These are phyloP conservation scores for Pythium folliculosum DNA, from an alignment of 352 stramenopile genomes.

Conservation along the genomic window DNA sequence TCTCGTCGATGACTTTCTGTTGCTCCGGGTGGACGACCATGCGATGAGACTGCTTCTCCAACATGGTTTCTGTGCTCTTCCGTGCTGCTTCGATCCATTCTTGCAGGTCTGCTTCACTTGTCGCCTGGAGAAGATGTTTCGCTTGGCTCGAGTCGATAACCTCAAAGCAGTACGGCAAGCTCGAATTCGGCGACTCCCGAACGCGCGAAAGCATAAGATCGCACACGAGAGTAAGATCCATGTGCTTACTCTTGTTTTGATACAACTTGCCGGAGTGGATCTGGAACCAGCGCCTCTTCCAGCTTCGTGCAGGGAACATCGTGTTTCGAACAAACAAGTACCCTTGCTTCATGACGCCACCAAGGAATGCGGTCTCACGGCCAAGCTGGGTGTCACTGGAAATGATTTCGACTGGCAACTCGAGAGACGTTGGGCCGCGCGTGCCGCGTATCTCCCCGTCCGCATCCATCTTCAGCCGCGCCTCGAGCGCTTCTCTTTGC, in stretches of 20 bases:
- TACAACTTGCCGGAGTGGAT: conserved; percentile 88
- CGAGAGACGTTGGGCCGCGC: conserved; percentile 39
- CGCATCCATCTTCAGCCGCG: conserved; percentile 52
- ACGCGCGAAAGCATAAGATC: conserved; percentile 84
- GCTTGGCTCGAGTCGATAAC: conserved; percentile 81
- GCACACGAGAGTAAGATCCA: conserved; percentile 76
- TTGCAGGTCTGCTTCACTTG: conserved; percentile 68
- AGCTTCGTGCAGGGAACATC: conserved; percentile 80
- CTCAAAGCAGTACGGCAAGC: conserved; percentile 78
- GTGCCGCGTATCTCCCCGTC: conserved; percentile 36
- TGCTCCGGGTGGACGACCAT: conserved; percentile 83
- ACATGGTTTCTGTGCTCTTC: conserved; percentile 77
- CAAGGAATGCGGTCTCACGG: conserved; percentile 35
- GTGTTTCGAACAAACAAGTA: conserved; percentile 87
- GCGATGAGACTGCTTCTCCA: conserved; percentile 84
- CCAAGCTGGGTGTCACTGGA: conserved; percentile 64
- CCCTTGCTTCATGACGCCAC: conserved; percentile 68
- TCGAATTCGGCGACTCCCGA: conserved; percentile 50
- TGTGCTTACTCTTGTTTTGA: conserved; percentile 76
- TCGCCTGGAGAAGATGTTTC: conserved; percentile 76
- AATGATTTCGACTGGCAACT: conserved; percentile 80
- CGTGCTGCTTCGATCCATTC: conserved; percentile 84
- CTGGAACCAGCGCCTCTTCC: conserved; percentile 88
- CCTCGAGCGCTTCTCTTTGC: conserved; percentile 67
- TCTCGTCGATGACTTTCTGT: conserved; percentile 61